Evolutionary conservation across 2,329 filamentous ascomycete genomes (phyloP).

Genomic region (Fusarium redolens): DNA sequence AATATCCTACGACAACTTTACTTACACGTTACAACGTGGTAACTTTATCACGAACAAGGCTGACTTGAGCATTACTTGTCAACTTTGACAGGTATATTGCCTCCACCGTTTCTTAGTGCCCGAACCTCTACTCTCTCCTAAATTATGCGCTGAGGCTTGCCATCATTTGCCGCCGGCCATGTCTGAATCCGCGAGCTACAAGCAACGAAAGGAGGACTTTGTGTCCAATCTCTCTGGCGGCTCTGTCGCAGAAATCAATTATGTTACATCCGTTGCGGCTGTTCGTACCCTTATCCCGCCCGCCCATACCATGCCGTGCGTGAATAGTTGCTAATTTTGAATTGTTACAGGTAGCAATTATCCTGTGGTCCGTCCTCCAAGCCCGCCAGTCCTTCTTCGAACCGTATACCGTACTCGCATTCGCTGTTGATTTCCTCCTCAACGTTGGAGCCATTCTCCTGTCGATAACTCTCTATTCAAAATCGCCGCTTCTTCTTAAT

Average conservation of each 20-base stretch:
- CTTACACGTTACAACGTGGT: background rate
- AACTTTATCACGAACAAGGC: conserved; percentile 40
- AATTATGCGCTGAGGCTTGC: conserved; percentile 28
- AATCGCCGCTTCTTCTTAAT: conserved; percentile 78
- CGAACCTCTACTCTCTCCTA: background rate
- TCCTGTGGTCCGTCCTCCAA: conserved; percentile 92
- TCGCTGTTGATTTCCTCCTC: conserved; percentile 85
- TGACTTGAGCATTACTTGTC: conserved; percentile 33
- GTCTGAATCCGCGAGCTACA: conserved; percentile 72
- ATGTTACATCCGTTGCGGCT: conserved; percentile 84
- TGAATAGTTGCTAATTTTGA: conserved; percentile 27
- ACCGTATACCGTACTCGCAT: conserved; percentile 74
- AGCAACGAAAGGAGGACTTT: conserved; percentile 92
- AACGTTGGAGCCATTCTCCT: conserved; percentile 86
- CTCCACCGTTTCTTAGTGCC: conserved; percentile 9
- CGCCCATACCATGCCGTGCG: background rate
- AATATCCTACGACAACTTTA: conserved; percentile 5
- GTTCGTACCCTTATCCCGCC: conserved; percentile 60
- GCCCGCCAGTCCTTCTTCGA: conserved; percentile 86
- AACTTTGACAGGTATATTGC: conserved; percentile 39
- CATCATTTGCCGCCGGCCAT: conserved; percentile 43
- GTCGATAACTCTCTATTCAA: conserved; percentile 86
- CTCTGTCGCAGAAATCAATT: conserved; percentile 85
- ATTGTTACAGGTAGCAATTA: conserved; percentile 73
- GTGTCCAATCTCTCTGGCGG: conserved; percentile 92